Base-by-base conservation (phyloP, 164 flowering plant genomes). In the Cinnamomum micranthum region DNA sequence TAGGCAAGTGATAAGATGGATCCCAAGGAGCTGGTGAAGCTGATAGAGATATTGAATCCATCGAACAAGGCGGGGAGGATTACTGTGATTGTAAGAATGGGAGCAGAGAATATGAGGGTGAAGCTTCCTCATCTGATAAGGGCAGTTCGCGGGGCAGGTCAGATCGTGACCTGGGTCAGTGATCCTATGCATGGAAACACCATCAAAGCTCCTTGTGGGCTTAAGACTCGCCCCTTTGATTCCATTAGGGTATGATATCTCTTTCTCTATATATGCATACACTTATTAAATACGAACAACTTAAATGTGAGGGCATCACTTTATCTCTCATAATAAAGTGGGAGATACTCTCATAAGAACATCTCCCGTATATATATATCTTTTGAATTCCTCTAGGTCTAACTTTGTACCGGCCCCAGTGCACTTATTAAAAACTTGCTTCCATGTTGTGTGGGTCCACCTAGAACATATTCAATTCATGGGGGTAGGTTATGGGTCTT, bases 181-280 rank as follows among this genome's bases (percentile, higher is more conserved):
- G 98, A 94, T 77, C 97, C 98, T 17, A 92, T 94, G 98, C 98
- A 94, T 74, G 97, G 98, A 33, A 92, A 94, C 86, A 91, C 98
- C 82, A 94, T 90, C 72, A 94, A 94, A 79, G 98, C 98, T 76
- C 98, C 98, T 13, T 91, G 93, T 41, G 98, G 98, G 71, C 94
- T 92, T 78, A 92, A 94, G 80, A 94, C 98, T 59, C 94, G 97
- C 68, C 93, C 98, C 60, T 94, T 94, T 33, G 98, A 94, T 71
- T 75, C 98, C n/a, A 94, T 92, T 75, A 80, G 86, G 92, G 98
- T 94, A 92, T 65, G 76, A 17, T 74, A 68, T 47, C 41, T 33
- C 41, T 33, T 7, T 33, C 47, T 41, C 47, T 35, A 5, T 35
- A 35, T 35, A 35, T 35, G 7, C 6, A 6, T 24, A 24, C 1